A percentile compares a stretch with the other conserved stretches of the same genome.
Evolutionary conservation across 768 basidiomycete genomes (phyloP).

Genomic region (Boletus rubroflammeus): DNA sequence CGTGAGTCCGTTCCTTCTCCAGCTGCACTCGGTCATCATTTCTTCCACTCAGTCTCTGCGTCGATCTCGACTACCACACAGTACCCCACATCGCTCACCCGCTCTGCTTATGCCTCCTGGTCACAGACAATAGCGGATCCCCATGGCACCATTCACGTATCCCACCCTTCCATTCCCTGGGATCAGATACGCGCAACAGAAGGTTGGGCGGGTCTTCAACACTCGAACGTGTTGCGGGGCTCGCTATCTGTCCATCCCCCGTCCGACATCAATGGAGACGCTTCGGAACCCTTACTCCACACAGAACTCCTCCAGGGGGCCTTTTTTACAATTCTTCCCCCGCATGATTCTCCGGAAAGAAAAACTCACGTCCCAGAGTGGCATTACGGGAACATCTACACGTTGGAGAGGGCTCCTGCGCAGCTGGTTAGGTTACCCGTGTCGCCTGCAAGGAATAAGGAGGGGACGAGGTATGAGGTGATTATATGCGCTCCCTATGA

Average conservation of each 20-base stretch:
- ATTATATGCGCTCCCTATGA: conserved; percentile 84
- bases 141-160: conserved; percentile 53
- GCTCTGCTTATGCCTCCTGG: conserved; percentile 52
- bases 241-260: conserved; percentile 58
- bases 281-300: conserved; percentile 43
- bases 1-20: conserved; percentile 39
- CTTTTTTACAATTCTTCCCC: conserved; percentile 68
- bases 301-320: conserved; percentile 68
- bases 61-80: conserved; percentile 16
- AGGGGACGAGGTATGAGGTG: conserved; percentile 57
- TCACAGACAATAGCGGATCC: conserved; percentile 38
- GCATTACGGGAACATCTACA: conserved; percentile 88
- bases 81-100: conserved; percentile 57
- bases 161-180: conserved; percentile 66
- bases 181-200: conserved; percentile 65
- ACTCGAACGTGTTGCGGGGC: conserved; percentile 67
- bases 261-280: background rate
- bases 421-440: conserved; percentile 49
- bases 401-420: conserved; percentile 49
- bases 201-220: conserved; percentile 86
- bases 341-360: conserved; percentile 28
- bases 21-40: background rate
- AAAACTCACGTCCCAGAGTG: conserved; percentile 44
- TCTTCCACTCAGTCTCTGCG: conserved; percentile 5
- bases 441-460: conserved; percentile 33